Percentiles rank a stretch among this genome's conserved stretches.
Conservation (phyloP, 1,284 basidiomycete genomes). For the Pascua guehoae region DNA sequence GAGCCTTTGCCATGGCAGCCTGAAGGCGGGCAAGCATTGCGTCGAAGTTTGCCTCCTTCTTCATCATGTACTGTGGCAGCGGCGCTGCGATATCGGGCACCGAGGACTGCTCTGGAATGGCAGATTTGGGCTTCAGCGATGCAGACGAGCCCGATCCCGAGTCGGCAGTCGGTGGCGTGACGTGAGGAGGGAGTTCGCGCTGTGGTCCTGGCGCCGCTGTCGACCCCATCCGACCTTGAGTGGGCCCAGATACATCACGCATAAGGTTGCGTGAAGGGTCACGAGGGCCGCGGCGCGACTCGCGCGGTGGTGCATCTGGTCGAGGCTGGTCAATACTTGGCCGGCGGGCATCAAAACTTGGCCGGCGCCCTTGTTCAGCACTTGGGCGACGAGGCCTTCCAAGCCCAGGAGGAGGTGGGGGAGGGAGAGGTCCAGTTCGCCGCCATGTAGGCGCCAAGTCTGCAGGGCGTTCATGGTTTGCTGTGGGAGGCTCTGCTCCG, state of each 20-base stretch:
- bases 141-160: neutral
- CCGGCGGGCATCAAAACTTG: too few relatives aligned
- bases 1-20: conserved; percentile 64
- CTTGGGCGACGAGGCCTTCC: conserved; percentile 2
- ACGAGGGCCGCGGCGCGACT: too few relatives aligned
- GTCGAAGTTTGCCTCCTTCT: conserved; percentile 65
- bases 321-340: too few relatives aligned
- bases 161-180: too few relatives aligned
- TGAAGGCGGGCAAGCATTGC: conserved; percentile 84
- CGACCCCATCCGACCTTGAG: too few relatives aligned
- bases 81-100: conserved; percentile 7
- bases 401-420: neutral
- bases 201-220: too few relatives aligned
- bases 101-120: neutral
- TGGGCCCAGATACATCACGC: too few relatives aligned
- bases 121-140: neutral
- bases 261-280: too few relatives aligned
- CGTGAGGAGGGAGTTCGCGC: too few relatives aligned
- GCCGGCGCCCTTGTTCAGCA: neutral
- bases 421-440: conserved; percentile 5
- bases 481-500: neutral
- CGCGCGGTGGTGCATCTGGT: too few relatives aligned
- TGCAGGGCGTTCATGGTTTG: neutral
- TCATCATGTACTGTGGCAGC: conserved; percentile 9
- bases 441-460: conserved; percentile 15